Evolutionary conservation across 352 stramenopile genomes (phyloP).

Genomic region (Phytophthora idaei): DNA sequence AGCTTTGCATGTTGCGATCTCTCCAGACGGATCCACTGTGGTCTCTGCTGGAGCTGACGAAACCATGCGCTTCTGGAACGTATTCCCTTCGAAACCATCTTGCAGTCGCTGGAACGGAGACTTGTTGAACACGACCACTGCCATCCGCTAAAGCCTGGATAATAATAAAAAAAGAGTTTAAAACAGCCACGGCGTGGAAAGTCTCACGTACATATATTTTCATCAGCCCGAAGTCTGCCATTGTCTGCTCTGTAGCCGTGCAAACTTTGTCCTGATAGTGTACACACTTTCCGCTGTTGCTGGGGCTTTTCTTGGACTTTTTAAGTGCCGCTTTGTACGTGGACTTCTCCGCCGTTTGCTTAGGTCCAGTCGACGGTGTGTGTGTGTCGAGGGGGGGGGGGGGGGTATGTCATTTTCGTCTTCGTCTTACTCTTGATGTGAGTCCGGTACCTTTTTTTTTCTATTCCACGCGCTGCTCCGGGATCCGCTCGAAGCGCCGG

Average conservation of each 20-base stretch:
- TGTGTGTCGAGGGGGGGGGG: constrained; percentile 16
- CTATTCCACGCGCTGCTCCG: constrained; percentile 72
- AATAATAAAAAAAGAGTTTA: too few species aligned
- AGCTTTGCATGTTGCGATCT: constrained; percentile 93
- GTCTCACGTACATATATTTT: constrained; percentile 39
- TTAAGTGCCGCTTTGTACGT: constrained; percentile 31
- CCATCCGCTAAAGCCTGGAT: too few species aligned
- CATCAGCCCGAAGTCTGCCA: constrained; percentile 8
- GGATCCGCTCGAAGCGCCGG: constrained; percentile 67
- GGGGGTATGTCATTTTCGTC: constrained; percentile 29
- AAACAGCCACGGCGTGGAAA: background rate
- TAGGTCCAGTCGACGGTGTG: constrained; percentile 30
- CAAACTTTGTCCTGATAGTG: background rate
- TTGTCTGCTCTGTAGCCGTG: constrained; percentile 13
- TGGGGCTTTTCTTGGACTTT: constrained; percentile 9
- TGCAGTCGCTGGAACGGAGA: background rate
- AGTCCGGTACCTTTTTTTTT: constrained; percentile 5
- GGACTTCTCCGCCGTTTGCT: constrained; percentile 39
- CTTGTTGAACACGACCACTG: background rate
- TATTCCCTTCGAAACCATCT: constrained; percentile 54
- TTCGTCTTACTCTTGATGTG: constrained; percentile 21
- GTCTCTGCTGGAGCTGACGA: constrained; percentile 96
- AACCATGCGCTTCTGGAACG: constrained; percentile 97
- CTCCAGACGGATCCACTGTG: constrained; percentile 92
- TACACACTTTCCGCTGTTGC: constrained; percentile 8